Evolutionary conservation across 768 basidiomycete genomes (phyloP).

Genomic region (Boletus rubropictus): DNA sequence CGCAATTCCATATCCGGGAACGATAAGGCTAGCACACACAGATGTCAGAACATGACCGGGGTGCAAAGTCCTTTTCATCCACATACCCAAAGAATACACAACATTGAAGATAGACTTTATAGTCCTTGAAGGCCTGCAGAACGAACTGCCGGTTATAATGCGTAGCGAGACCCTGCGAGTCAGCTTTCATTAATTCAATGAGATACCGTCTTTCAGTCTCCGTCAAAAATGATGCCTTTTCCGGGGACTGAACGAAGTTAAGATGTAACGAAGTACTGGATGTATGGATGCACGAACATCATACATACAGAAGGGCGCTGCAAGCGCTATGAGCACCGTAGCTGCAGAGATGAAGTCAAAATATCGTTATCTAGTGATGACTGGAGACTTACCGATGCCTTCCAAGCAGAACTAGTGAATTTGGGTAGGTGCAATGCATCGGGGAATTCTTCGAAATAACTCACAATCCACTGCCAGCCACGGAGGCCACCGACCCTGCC

Average conservation of each 20-base stretch:
- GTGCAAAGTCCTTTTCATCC: neutral
- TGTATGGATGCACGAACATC: constrained; percentile 35
- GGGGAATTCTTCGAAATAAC: neutral
- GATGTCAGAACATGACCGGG: neutral
- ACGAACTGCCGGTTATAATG: constrained; percentile 41
- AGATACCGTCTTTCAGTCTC: constrained; percentile 35
- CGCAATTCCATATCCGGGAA: neutral
- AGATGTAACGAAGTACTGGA: neutral
- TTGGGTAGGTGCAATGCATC: constrained; percentile 1
- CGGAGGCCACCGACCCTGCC: constrained; percentile 28
- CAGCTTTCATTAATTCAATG: constrained; percentile 36
- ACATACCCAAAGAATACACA: constrained; percentile 36
- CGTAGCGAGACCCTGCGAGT: constrained; percentile 37
- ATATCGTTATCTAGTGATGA: neutral
- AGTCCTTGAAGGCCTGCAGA: constrained; percentile 43
- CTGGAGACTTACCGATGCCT: constrained; percentile 11
- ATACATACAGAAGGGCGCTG: constrained; percentile 42
- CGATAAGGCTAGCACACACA: neutral
- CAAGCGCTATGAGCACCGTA: constrained; percentile 12
- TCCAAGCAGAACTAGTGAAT: constrained; percentile 25
- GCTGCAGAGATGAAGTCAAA: constrained; percentile 2
- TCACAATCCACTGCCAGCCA: constrained; percentile 38
- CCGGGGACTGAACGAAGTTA: constrained; percentile 4
- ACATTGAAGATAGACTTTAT: constrained; percentile 31
- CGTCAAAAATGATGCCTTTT: constrained; percentile 12